Percentiles rank a stretch among this genome's conserved stretches.
phyloP scores from a whole-genome alignment of 345 rosid genomes.

The Eucalyptus cloeziana region DNA sequence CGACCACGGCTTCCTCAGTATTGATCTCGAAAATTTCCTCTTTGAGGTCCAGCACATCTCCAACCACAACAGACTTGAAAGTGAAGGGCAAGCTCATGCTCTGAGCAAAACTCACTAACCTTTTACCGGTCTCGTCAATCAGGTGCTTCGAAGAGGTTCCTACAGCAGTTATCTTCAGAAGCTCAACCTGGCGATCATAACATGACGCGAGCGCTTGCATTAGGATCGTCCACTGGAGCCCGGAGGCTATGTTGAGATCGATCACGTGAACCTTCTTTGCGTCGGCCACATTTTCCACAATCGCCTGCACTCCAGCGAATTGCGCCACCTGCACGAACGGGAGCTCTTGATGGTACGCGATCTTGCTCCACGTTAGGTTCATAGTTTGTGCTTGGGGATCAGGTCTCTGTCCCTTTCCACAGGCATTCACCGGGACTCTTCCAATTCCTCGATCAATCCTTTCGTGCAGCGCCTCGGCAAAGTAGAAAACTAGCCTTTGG shows the following conservation, averaged over 20 bases:
- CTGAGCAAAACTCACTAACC: constrained; percentile 22
- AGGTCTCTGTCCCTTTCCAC: neutral
- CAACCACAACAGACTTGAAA: constrained; percentile 16
- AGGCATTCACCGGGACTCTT: neutral
- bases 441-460: constrained; percentile 30
- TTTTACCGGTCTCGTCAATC: constrained; percentile 19
- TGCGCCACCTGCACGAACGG: constrained; percentile 21
- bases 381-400: neutral
- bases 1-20: constrained; percentile 15
- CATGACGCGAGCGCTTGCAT: constrained; percentile 38
- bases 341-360: constrained; percentile 13
- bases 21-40: constrained; percentile 18
- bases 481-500: constrained; percentile 27
- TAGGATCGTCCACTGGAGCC: constrained; percentile 29
- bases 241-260: constrained; percentile 16
- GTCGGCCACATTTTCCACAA: constrained; percentile 21
- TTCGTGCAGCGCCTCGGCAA: constrained; percentile 26
- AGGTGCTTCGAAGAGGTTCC: constrained; percentile 1
- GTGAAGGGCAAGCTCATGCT: constrained; percentile 21
- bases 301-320: constrained; percentile 31
- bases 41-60: constrained; percentile 25
- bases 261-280: constrained; percentile 30
- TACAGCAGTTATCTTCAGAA: constrained; percentile 30
- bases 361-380: neutral
- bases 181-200: constrained; percentile 11